Conservation (phyloP, 2,329 filamentous ascomycete genomes). For the Ophiocordyceps camponoti-leonardi region DNA sequence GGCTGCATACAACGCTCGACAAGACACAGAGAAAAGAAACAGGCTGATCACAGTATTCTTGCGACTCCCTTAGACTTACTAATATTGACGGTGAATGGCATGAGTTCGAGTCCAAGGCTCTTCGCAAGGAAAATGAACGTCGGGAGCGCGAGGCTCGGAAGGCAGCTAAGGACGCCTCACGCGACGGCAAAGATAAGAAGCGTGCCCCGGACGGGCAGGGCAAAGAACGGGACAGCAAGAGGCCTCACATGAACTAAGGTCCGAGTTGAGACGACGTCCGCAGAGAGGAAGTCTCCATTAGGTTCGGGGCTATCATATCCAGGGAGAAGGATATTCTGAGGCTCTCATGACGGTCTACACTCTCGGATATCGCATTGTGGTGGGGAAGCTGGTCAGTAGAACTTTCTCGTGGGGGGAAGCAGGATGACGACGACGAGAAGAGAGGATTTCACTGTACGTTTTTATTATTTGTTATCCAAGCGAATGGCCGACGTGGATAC, state of each 20-base stretch:
- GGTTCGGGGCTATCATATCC: no score
- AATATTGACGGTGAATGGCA: slow-evolving; percentile 90
- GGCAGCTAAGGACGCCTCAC: slow-evolving; percentile 20
- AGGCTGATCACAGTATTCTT: slow-evolving; percentile 8
- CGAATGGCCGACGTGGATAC: neutral
- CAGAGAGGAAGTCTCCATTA: no score
- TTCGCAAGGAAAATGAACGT: slow-evolving; percentile 75
- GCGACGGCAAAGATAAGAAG: slow-evolving; percentile 21
- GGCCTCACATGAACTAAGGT: slow-evolving; percentile 12
- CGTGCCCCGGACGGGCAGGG: slow-evolving; percentile 15
- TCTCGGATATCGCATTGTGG: no score
- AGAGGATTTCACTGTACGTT: neutral
- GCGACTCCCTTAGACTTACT: slow-evolving; percentile 42
- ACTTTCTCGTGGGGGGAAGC: neutral
- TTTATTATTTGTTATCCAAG: neutral
- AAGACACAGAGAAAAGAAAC: neutral
- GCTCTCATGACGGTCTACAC: no score
- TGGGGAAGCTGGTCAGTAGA: no score
- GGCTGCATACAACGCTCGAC: neutral
- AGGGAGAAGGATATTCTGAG: no score
- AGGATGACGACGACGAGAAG: neutral
- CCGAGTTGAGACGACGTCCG: neutral
- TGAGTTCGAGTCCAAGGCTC: slow-evolving; percentile 91
- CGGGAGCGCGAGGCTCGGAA: slow-evolving; percentile 35
- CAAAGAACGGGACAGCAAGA: slow-evolving; percentile 16